Base-by-base conservation (phyloP, 306 rosid species). In the Acmispon strigosus region DNA sequence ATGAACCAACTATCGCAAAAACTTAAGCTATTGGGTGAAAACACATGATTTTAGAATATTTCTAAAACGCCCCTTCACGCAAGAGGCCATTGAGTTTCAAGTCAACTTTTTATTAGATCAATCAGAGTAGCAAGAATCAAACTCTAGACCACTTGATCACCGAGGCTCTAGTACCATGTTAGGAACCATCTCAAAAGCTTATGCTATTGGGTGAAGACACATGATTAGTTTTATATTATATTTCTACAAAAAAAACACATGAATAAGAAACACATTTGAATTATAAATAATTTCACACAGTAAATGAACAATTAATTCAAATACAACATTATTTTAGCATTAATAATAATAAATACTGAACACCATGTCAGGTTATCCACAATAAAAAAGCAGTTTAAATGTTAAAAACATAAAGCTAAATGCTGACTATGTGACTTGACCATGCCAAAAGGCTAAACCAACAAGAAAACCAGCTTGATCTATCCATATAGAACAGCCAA, bases 391-490 rank as follows among this genome's bases (percentile, higher is more conserved):
- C 7, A 55, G 9, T 36, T 70, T 7, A 9, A 10, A 41, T 42
- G 43, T 59, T 19, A 27, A 43, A 34, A 60, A 17, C 8, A n/a
- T 22, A 45, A 45, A 61, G 27, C 32, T 10, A 66, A 22, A 45
- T 49, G 54, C 18, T 54, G 17, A 69, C 18, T 10, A 63, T 45
- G 17, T 15, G 41, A 52, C 13, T 57, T 72, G n/a, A 64, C 22
- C 64, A 52, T 54, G 37, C 62, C 16, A 67, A 69, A 74, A 15
- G 52, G 69, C 69, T 34, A 67, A 61, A 71, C 37, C 36, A 54
- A 56, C 43, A 34, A 32, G 32, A 36, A 42, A n/a, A 58, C 2
- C 45, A 57, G 66, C 15, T 56, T 70, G 51, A 24, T 69, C 77
- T 14, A 12, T 69, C 50, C 19, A 54, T 20, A 67, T 19, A 53